Base-by-base conservation (phyloP, 75 land plant genomes). In the Picea sitchensis region DNA sequence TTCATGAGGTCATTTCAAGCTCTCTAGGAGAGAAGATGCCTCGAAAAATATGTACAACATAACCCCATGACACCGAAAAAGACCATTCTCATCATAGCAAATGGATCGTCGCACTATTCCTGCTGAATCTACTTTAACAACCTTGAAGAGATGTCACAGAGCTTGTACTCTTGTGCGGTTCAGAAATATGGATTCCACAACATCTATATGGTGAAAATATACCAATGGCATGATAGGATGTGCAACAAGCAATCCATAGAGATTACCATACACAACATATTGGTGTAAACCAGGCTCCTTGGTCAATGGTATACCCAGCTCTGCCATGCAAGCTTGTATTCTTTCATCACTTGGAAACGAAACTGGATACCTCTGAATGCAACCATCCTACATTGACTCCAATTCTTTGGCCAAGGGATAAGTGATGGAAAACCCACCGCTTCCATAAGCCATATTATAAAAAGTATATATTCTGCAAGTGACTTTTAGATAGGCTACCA, bases 71-170 rank as follows among this genome's bases (percentile, higher is more conserved):
- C 31, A 91, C 77, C 5, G 91, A 84, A 38, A 91, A 78, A 4
- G 92, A 86, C 91, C 91, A 89, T 59, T 36, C 79, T 73, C 65
- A 82, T 83, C 89, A 71, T 91, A 91, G 82, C 93, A 91, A 77
- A 91, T 91, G 36, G 91, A 91, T 32, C 87, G 93, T 77, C 89
- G 93, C 71, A 88, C 60, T 59, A 89, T 34, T 62, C 91, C 83
- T 3, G 85, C 79, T 17, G 91, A 76, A 59, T 87, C 91, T 5
- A 85, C 38, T 14, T 83, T 78, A 61, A 80, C 82, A 2, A 91
- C 83, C 64, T 87, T 69, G 73, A 74, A 67, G 57, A 91, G 65
- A 31, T 76, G 92, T 58, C 82, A 76, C 34, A 91, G 74, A n/a
- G 87, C 82, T 47, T 82, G 59, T 3, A 80, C 73, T 58, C 77